Evolutionary conservation across 108 stramenopile species (phyloP).

Genomic region (Nitzschia sp.): DNA sequence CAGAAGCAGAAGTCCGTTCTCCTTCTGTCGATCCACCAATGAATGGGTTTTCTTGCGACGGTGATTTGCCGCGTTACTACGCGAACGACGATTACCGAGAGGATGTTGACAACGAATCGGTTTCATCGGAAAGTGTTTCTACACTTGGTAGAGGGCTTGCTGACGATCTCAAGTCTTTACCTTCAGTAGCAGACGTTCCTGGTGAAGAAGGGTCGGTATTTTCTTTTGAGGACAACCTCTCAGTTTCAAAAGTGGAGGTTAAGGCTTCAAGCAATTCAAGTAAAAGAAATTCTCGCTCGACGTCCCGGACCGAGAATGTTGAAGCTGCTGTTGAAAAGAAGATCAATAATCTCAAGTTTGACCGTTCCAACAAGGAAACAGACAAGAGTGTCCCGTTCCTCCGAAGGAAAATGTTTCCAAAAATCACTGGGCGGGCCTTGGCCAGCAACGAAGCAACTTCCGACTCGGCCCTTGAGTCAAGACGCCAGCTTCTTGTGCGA

Average conservation of each 20-base stretch:
- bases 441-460: not conserved
- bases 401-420: slow-evolving; percentile 30
- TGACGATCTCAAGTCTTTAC: slow-evolving; percentile 34
- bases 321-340: slow-evolving; percentile 43
- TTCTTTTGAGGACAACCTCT: slow-evolving; percentile 14
- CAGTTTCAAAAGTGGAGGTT: slow-evolving; percentile 6
- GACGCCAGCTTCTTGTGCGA: slow-evolving; percentile 44
- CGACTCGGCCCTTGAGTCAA: slow-evolving; percentile 27
- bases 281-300: not conserved
- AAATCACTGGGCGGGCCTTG: slow-evolving; percentile 14
- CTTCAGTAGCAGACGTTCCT: slow-evolving; percentile 26
- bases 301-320: slow-evolving; percentile 24
- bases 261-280: not conserved
- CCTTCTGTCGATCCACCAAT: not conserved
- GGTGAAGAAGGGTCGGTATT: slow-evolving; percentile 24
- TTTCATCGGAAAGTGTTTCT: slow-evolving; percentile 18
- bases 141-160: slow-evolving; percentile 32
- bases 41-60: no score
- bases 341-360: slow-evolving; percentile 38
- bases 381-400: slow-evolving; percentile 30
- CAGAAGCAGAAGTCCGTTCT: slow-evolving; percentile 15
- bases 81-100: slow-evolving; percentile 14
- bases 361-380: slow-evolving; percentile 6
- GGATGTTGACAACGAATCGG: slow-evolving; percentile 34
- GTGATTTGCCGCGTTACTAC: no score